phyloP scores from a whole-genome alignment of 768 basidiomycete genomes.

The Pleurotus sapidus region DNA sequence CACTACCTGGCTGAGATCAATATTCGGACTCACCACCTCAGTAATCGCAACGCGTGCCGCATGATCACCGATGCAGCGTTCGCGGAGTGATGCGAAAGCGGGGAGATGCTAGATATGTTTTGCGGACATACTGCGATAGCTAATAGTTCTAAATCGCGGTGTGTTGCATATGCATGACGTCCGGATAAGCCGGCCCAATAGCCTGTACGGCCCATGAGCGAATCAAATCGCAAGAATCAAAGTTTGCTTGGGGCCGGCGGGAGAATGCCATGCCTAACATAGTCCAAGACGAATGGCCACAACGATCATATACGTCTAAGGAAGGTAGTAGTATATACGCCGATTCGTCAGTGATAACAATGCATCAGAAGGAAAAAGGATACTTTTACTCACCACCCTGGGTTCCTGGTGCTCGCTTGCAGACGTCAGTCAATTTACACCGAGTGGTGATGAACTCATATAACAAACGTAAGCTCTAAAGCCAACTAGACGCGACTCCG shows the following conservation, averaged over 20 bases:
- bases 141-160: neutral
- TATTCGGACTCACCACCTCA: neutral
- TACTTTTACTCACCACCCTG: neutral
- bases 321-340: neutral
- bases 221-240: neutral
- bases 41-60: neutral
- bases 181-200: neutral
- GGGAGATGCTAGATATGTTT: slow-evolving; percentile 4
- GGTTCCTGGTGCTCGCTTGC: neutral
- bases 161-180: neutral
- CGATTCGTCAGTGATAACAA: neutral
- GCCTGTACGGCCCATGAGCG: neutral
- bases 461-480: neutral
- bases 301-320: neutral
- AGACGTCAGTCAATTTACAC: neutral
- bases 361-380: neutral
- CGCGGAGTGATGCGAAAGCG: slow-evolving; percentile 6
- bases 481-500: neutral
- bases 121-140: slow-evolving; percentile 8
- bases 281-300: neutral
- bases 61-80: neutral
- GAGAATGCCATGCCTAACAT: slow-evolving; percentile 3
- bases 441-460: neutral
- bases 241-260: slow-evolving; percentile 3
- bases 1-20: neutral